Evolutionary conservation across 2,329 filamentous ascomycete species (phyloP).

Genomic region (Rachicladosporium sp.): DNA sequence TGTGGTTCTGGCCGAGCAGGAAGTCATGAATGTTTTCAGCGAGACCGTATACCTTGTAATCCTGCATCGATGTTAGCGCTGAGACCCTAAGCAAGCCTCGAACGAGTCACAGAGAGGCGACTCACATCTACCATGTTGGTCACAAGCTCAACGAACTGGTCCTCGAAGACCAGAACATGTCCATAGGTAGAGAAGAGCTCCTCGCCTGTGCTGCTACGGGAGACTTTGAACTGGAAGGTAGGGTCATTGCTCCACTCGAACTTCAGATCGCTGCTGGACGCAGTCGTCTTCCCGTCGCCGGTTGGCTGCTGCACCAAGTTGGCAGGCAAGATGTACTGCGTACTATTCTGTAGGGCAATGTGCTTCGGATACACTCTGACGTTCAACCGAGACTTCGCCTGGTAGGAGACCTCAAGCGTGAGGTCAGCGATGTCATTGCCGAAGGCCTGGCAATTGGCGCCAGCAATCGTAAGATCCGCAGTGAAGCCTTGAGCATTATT

Average conservation of each 20-base stretch:
- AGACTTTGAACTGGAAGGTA: conserved; percentile 19
- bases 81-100: no score
- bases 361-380: conserved; percentile 15
- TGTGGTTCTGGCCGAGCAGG: conserved; percentile 19
- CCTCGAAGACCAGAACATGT: conserved; percentile 18
- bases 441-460: conserved; percentile 18
- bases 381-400: conserved; percentile 14
- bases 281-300: conserved; percentile 7
- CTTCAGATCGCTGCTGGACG: conserved; percentile 15
- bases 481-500: conserved; percentile 13
- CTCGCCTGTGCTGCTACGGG: conserved; percentile 15
- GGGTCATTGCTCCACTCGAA: conserved; percentile 19
- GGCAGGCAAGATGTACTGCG: conserved; percentile 14
- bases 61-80: not conserved
- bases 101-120: no score
- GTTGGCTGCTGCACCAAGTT: conserved; percentile 8
- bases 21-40: conserved; percentile 20
- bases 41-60: conserved; percentile 23
- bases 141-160: conserved; percentile 21
- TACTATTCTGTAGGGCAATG: conserved; percentile 13
- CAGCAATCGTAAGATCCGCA: conserved; percentile 19
- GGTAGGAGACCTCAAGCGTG: conserved; percentile 17
- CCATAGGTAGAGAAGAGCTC: conserved; percentile 21
- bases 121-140: conserved; percentile 12
- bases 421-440: conserved; percentile 19